Evolutionary conservation across 352 stramenopile genomes (phyloP).

Genomic region (Hyaloperonospora brassicae): DNA sequence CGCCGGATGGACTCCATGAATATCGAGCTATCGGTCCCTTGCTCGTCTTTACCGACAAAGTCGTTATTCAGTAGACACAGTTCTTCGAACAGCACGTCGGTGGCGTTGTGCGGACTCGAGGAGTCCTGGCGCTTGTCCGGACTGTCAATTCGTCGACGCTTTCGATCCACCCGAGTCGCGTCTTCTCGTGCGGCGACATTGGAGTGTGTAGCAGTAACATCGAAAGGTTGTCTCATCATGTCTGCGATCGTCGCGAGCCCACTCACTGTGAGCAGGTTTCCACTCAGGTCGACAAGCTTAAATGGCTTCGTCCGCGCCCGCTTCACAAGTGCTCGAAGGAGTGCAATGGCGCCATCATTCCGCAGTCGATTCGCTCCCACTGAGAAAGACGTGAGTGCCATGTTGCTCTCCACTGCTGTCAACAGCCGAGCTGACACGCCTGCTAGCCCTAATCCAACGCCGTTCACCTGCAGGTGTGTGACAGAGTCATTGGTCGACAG

Average conservation of each 20-base stretch:
- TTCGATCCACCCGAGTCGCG: conserved; percentile 6
- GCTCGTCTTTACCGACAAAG: conserved; percentile 24
- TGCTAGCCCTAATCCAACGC: conserved; percentile 45
- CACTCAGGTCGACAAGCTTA: conserved; percentile 52
- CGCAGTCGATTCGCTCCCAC: conserved; percentile 64
- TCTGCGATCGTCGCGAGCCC: conserved; percentile 35
- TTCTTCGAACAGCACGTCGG: conserved; percentile 29
- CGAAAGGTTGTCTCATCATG: conserved; percentile 22
- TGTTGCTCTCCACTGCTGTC: conserved; percentile 43
- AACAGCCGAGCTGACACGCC: conserved; percentile 45
- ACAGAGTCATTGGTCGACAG: conserved; percentile 47
- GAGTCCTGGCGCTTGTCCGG: conserved; percentile 4
- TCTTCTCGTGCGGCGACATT: conserved; percentile 3
- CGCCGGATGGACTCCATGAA: conserved; percentile 26
- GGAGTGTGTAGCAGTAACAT: not conserved
- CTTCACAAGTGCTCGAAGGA: conserved; percentile 47
- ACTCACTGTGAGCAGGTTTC: conserved; percentile 60
- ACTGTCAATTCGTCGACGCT: conserved; percentile 27
- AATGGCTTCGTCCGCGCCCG: conserved; percentile 36
- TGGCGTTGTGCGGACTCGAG: conserved; percentile 1
- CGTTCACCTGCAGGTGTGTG: conserved; percentile 44
- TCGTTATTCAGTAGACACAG: conserved; percentile 71
- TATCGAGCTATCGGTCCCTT: conserved; percentile 15
- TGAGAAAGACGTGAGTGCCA: conserved; percentile 39
- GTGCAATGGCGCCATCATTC: conserved; percentile 36